Conservation (phyloP, 2,329 filamentous ascomycete genomes). For the Simplicillium sp. region DNA sequence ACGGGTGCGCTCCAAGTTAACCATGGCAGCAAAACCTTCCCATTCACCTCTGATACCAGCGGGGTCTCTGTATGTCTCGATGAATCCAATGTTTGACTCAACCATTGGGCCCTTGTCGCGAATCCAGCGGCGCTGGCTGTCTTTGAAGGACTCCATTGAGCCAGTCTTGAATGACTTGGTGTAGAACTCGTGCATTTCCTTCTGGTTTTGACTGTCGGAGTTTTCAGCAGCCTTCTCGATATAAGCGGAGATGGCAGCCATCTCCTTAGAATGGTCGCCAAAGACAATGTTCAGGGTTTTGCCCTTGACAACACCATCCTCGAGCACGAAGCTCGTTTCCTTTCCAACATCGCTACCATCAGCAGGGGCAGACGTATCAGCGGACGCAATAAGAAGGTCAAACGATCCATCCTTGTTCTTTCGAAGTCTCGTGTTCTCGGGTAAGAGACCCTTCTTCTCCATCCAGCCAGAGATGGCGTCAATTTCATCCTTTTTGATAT, state of each 20-base stretch:
- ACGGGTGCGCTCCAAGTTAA: slow-evolving; percentile 83
- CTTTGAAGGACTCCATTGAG: slow-evolving; percentile 68
- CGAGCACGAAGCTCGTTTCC: slow-evolving; percentile 49
- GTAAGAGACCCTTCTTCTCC: slow-evolving; percentile 60
- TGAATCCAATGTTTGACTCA: slow-evolving; percentile 74
- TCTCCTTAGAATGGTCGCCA: slow-evolving; percentile 64
- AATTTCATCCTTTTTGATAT: slow-evolving; percentile 69
- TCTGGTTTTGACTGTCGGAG: slow-evolving; percentile 64
- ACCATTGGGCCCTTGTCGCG: slow-evolving; percentile 73
- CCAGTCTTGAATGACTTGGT: slow-evolving; percentile 65
- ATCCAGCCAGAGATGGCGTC: slow-evolving; percentile 62
- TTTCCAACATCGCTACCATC: slow-evolving; percentile 62
- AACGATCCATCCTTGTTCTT: slow-evolving; percentile 57
- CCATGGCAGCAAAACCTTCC: slow-evolving; percentile 75
- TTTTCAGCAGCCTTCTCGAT: slow-evolving; percentile 60
- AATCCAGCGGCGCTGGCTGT: slow-evolving; percentile 74
- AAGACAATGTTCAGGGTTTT: slow-evolving; percentile 64
- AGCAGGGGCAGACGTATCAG: slow-evolving; percentile 45
- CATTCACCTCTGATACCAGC: slow-evolving; percentile 74
- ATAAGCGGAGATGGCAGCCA: slow-evolving; percentile 58
- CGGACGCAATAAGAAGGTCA: slow-evolving; percentile 68
- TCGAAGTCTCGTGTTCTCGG: slow-evolving; percentile 67
- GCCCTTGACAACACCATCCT: slow-evolving; percentile 50
- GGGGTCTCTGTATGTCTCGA: slow-evolving; percentile 79
- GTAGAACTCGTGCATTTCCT: slow-evolving; percentile 65